Evolutionary conservation across 1,284 basidiomycete genomes (phyloP), one percentile per base, ranked within the genome.

Genomic region (Heliocybe sulcata): DNA sequence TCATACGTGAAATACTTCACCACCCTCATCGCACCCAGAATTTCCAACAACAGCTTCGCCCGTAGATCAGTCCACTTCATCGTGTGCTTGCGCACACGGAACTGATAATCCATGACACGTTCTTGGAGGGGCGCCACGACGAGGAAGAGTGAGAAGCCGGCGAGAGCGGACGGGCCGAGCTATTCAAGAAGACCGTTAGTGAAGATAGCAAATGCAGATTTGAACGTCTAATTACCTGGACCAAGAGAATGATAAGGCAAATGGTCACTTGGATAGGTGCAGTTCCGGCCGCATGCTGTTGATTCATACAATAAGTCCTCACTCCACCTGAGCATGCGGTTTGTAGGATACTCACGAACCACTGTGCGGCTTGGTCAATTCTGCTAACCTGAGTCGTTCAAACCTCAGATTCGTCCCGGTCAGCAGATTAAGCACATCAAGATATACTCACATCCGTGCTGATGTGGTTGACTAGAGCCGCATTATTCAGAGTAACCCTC

Each of bases 1-100:
- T 88, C 86, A 58, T 86, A 87, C 19, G 80, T 82, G 66, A 91
- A 90, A 62, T 86, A 86, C 66, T 91, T 91, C 60, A 90, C 83
- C 19, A 91, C 77, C 6, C 84, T 77, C 83, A 90, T 88, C 0
- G 79, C 82, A 77, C 79, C 74, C 11, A 91, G 67, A 0, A 87
- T 77, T 63, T 90, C 87, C 45, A 85, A 75, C 16, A 90, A 75
- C 0, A 85, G 74, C 61, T 83, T 82, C 2, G 85, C 81, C 9
- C 88, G 74, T 53, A 76, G 72, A 64, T 92, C 90, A 0, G 90
- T 92, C 76, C 80, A 90, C 54, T 75, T 76, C 72, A 85, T 82
- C 0, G 81, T 81, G 45, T 69, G 71, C 59, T 80, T 77, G 11
- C 90, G 79, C 52, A 84, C 72, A 22, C 65, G 68, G 65, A 88